Evolutionary conservation across 805 yeast genomes (phyloP).

Genomic region (Lachancea dasiensis): DNA sequence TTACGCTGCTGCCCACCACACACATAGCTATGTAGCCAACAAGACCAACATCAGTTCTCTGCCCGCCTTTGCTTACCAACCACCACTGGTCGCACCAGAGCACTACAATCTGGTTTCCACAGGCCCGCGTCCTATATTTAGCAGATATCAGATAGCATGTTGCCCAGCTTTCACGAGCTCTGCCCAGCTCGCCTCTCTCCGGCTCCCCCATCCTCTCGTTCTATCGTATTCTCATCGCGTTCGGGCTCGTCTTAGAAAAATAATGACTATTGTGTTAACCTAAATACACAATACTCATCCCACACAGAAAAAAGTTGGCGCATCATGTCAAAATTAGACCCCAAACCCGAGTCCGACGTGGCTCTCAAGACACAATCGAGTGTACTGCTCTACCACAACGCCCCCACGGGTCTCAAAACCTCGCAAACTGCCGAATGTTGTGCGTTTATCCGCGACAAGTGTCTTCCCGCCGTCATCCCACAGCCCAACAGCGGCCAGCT

Average conservation of each 20-base stretch:
- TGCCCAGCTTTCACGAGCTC: no score
- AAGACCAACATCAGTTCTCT: no score
- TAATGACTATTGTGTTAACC: not conserved
- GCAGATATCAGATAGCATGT: no score
- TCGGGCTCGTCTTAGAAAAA: not conserved
- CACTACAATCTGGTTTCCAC: no score
- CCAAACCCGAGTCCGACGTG: not conserved
- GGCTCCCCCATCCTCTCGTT: not conserved
- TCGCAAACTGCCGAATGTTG: slow-evolving; percentile 11
- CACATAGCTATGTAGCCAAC: no score
- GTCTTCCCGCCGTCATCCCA: slow-evolving; percentile 15
- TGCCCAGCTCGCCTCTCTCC: no score
- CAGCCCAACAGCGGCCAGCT: not conserved
- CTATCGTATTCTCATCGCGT: not conserved
- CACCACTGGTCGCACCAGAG: no score
- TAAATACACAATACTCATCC: not conserved
- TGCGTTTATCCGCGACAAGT: slow-evolving; percentile 16
- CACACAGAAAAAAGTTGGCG: not conserved
- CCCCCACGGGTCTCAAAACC: slow-evolving; percentile 13
- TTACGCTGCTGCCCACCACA: no score
- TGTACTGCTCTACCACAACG: slow-evolving; percentile 3
- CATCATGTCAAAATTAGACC: not conserved
- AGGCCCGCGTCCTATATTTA: no score
- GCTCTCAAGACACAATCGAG: slow-evolving; percentile 5
- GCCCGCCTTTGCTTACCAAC: no score